phyloP scores from a whole-genome alignment of 768 basidiomycete genomes.

The Polyporus arcularius region DNA sequence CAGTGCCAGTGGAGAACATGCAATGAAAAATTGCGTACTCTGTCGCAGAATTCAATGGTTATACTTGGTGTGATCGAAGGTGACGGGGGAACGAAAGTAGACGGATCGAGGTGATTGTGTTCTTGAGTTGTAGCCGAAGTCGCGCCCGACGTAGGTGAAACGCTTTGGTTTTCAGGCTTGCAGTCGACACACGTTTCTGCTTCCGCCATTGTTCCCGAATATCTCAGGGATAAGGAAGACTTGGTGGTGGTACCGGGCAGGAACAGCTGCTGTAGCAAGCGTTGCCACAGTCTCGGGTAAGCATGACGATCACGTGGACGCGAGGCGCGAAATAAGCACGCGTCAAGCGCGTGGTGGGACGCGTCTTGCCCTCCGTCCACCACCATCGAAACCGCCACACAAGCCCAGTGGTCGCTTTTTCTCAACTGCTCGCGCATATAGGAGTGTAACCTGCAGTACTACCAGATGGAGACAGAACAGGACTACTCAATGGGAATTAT shows the following conservation, averaged over 20 bases:
- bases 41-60: constrained; percentile 91
- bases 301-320: constrained; percentile 19
- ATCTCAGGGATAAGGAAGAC: background rate
- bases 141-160: background rate
- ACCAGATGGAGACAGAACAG: constrained; percentile 20
- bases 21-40: constrained; percentile 50
- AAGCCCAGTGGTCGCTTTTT: background rate
- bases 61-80: constrained; percentile 54
- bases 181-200: constrained; percentile 26
- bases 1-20: constrained; percentile 1
- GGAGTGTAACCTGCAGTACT: background rate
- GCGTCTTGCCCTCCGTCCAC: constrained; percentile 45
- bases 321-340: constrained; percentile 15
- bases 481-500: constrained; percentile 27
- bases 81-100: constrained; percentile 58
- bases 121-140: background rate
- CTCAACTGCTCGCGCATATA: background rate
- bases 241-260: background rate
- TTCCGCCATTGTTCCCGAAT: constrained; percentile 27
- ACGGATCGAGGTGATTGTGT: constrained; percentile 39
- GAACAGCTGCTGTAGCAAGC: background rate
- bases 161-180: background rate
- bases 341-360: constrained; percentile 37
- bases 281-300: background rate
- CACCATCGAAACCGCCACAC: constrained; percentile 17